phyloP scores from a whole-genome alignment of 176 grass and related monocot species.

The Tillandsia leiboldiana region DNA sequence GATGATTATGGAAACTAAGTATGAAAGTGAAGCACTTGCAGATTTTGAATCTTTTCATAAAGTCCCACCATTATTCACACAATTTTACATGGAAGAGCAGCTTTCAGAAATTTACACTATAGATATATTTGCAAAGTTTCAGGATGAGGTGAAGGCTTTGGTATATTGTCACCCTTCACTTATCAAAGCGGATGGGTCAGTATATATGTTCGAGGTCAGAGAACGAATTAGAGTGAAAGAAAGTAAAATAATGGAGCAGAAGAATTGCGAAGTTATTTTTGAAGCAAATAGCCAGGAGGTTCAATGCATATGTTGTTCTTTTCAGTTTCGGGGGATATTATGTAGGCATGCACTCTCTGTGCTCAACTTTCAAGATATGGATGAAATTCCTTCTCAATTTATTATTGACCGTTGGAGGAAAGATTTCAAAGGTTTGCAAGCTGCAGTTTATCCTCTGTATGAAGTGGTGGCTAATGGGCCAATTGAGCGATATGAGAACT shows the following conservation, averaged over 20 bases:
- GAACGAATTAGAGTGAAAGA: constrained; percentile 11
- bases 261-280: constrained; percentile 13
- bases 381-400: constrained; percentile 20
- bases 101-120: constrained; percentile 24
- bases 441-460: constrained; percentile 4
- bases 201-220: constrained; percentile 14
- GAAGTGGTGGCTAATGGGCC: constrained; percentile 12
- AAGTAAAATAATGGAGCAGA: constrained; percentile 9
- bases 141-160: constrained; percentile 16
- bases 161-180: constrained; percentile 12
- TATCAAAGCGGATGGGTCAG: constrained; percentile 2
- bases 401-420: constrained; percentile 19
- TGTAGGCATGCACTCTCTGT: constrained; percentile 17
- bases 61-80: constrained; percentile 17
- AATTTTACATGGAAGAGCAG: constrained; percentile 33
- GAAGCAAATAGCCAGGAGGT: constrained; percentile 7
- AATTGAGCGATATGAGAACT: constrained; percentile 10
- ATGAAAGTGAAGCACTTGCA: constrained; percentile 19
- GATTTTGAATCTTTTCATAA: constrained; percentile 26
- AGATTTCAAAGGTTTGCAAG: constrained; percentile 7
- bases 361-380: constrained; percentile 17
- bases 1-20: constrained; percentile 1
- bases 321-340: constrained; percentile 7
- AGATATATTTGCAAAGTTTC: constrained; percentile 25
- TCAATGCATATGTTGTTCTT: constrained; percentile 23